Evolutionary conservation across 1,284 basidiomycete genomes (phyloP).

Genomic region (Butyriboletus appendiculatus): DNA sequence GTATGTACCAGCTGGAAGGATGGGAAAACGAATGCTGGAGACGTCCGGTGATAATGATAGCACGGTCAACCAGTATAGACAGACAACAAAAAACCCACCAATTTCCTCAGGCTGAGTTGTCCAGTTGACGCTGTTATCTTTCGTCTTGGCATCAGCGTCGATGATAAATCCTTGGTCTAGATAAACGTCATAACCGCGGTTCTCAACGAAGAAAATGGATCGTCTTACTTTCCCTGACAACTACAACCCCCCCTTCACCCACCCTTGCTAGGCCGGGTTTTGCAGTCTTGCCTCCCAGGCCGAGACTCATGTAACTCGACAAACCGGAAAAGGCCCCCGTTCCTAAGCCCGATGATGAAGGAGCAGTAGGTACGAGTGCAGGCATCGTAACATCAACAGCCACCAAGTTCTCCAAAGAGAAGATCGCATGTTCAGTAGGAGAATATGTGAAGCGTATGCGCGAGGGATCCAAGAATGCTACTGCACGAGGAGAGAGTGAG

Average conservation of each 20-base stretch:
- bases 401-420: constrained; percentile 61
- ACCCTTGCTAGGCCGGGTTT: constrained; percentile 67
- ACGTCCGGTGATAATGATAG: neutral
- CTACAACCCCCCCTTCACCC: constrained; percentile 68
- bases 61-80: neutral
- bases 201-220: neutral
- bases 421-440: constrained; percentile 74
- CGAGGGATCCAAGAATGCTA: constrained; percentile 66
- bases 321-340: constrained; percentile 75
- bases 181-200: neutral
- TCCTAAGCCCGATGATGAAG: constrained; percentile 44
- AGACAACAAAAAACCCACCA: constrained; percentile 42
- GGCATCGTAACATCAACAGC: constrained; percentile 58
- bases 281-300: constrained; percentile 68
- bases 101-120: constrained; percentile 81
- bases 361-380: constrained; percentile 41
- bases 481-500: constrained; percentile 84
- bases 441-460: constrained; percentile 77
- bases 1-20: constrained; percentile 69
- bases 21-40: constrained; percentile 74
- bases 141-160: constrained; percentile 67
- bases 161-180: constrained; percentile 77
- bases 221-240: constrained; percentile 80
- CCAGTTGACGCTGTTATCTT: constrained; percentile 71
- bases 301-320: constrained; percentile 88